Evolutionary conservation across 23 red algal species (phyloP).

Genomic region (Gracilaria vermiculophylla): DNA sequence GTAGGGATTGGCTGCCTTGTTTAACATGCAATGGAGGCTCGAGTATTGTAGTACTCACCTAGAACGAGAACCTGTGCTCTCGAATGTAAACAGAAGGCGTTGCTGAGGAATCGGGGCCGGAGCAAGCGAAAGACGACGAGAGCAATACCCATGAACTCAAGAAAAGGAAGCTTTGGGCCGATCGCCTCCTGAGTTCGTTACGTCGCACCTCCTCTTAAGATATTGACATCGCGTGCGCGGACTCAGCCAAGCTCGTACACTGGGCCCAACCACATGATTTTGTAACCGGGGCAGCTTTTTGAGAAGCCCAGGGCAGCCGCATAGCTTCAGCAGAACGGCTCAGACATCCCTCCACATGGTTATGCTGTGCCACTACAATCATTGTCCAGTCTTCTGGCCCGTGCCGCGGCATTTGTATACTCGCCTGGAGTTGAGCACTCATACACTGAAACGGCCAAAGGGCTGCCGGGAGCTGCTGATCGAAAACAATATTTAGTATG

Average conservation of each 20-base stretch:
- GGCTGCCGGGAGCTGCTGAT: too few species aligned
- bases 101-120: conserved; percentile 5
- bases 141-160: background rate
- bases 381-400: background rate
- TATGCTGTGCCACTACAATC: background rate
- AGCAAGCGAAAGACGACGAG: background rate
- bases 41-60: background rate
- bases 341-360: background rate
- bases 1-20: background rate
- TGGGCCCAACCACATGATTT: background rate
- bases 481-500: background rate
- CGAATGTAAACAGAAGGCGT: conserved; percentile 5
- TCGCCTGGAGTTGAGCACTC: background rate
- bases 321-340: background rate
- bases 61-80: background rate
- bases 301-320: background rate
- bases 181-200: background rate
- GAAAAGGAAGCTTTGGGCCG: background rate
- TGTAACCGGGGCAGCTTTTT: background rate
- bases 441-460: too few species aligned
- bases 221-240: background rate
- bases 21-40: background rate
- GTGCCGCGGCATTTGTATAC: background rate
- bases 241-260: conserved; percentile 2
- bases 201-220: background rate